phyloP scores from a whole-genome alignment of 2,329 filamentous ascomycete species.

The Massarina eburnea region DNA sequence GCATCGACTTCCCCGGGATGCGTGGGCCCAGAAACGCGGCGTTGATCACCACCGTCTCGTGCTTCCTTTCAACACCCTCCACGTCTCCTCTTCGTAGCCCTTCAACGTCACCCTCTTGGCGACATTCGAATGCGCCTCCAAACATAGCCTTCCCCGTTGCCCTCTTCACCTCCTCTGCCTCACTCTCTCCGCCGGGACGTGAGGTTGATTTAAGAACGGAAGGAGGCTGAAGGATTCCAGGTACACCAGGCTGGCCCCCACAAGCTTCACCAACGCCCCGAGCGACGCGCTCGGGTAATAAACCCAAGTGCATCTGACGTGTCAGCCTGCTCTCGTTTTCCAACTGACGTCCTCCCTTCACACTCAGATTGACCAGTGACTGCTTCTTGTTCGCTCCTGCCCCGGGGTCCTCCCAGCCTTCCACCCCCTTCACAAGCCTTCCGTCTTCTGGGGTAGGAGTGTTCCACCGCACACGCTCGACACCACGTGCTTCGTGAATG shows the following conservation, averaged over 20 bases:
- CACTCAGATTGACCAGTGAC: conserved; percentile 64
- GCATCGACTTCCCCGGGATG: conserved; percentile 59
- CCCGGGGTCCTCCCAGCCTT: conserved; percentile 63
- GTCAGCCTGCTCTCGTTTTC: conserved; percentile 28
- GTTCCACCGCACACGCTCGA: conserved; percentile 63
- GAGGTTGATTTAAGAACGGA: conserved; percentile 23
- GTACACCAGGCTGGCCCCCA: conserved; percentile 23
- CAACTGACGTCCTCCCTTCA: conserved; percentile 40
- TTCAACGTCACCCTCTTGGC: too few species aligned
- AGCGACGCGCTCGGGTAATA: conserved; percentile 1
- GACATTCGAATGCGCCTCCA: conserved; percentile 20
- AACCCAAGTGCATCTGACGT: conserved; percentile 26
- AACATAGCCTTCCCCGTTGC: conserved; percentile 11
- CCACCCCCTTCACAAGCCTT: conserved; percentile 49
- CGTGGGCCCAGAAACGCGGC: conserved; percentile 72
- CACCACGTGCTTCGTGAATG: conserved; percentile 69
- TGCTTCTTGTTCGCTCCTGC: conserved; percentile 58
- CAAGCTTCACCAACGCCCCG: background rate
- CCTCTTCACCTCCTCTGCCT: conserved; percentile 16
- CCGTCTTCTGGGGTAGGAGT: conserved; percentile 36
- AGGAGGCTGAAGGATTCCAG: conserved; percentile 23
- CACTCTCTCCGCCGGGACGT: conserved; percentile 22
- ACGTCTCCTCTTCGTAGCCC: conserved; percentile 20
- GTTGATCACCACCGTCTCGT: conserved; percentile 78
- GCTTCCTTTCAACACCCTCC: conserved; percentile 44